Conservation (phyloP, 768 basidiomycete species). For the Trametes sanguinea region DNA sequence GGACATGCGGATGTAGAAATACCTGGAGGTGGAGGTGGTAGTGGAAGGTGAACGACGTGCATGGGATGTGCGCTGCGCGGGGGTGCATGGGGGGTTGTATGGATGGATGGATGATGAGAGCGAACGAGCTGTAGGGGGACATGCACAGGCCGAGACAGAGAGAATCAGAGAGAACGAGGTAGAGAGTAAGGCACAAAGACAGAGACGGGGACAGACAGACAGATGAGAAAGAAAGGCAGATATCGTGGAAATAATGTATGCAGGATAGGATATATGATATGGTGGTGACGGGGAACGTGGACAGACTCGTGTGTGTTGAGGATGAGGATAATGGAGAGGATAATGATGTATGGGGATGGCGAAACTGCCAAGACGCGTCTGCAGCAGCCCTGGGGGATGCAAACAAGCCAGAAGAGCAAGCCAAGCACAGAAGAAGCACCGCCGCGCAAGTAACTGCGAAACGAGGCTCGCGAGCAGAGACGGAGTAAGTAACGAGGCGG, state of each 20-base stretch:
- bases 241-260: constrained; percentile 8
- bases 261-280: background rate
- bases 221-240: background rate
- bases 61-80: too few relatives aligned
- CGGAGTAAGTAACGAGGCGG: too few relatives aligned
- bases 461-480: too few relatives aligned
- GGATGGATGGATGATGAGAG: too few relatives aligned
- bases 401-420: background rate
- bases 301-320: background rate
- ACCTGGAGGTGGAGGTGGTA: too few relatives aligned
- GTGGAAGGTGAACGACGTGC: too few relatives aligned
- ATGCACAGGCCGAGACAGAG: background rate
- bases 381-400: background rate
- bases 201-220: background rate
- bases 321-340: background rate
- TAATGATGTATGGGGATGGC: too few relatives aligned
- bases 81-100: too few relatives aligned
- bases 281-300: background rate
- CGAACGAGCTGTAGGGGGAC: too few relatives aligned
- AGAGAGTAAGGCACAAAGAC: background rate
- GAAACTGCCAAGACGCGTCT: too few relatives aligned
- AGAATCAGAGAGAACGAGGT: background rate
- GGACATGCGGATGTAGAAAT: too few relatives aligned
- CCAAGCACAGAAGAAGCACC: background rate
- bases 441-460: background rate